A percentile compares a stretch with the other conserved stretches of the same genome.
These are phyloP conservation scores for Nakaseomyces bracarensis DNA, from an alignment of 1,139 yeast genomes.

Conservation along the genomic window DNA sequence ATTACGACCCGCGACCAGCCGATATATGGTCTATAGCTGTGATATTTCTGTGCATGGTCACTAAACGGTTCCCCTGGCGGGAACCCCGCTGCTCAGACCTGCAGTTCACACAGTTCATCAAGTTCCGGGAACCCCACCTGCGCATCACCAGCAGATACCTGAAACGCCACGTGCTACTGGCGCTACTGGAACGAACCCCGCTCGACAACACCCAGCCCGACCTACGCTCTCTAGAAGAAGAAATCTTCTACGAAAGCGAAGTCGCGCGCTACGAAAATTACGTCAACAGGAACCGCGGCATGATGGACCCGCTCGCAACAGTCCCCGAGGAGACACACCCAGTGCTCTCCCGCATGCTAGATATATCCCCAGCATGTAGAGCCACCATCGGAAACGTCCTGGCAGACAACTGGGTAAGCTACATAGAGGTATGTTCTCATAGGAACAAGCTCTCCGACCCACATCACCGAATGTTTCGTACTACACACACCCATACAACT, in stretches of 20 bases:
- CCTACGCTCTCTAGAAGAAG: slow-evolving; percentile 27
- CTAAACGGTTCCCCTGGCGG: slow-evolving; percentile 92
- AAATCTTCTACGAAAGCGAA: slow-evolving; percentile 26
- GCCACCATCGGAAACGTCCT: slow-evolving; percentile 66
- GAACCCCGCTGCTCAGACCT: slow-evolving; percentile 77
- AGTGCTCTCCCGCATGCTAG: slow-evolving; percentile 57
- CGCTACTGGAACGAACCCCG: slow-evolving; percentile 34
- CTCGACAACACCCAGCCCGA: slow-evolving; percentile 16
- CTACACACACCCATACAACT: slow-evolving; percentile 1
- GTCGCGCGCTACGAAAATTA: slow-evolving; percentile 6
- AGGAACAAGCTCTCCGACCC: slow-evolving; percentile 2
- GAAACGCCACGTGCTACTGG: not conserved
- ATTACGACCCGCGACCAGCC: slow-evolving; percentile 83
- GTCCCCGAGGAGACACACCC: slow-evolving; percentile 53
- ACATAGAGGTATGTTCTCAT: slow-evolving; percentile 48
- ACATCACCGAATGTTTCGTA: slow-evolving; percentile 2
- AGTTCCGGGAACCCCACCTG: slow-evolving; percentile 1
- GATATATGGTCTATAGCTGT: slow-evolving; percentile 93
- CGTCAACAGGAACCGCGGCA: slow-evolving; percentile 49
- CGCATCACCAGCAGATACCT: slow-evolving; percentile 1
- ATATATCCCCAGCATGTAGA: slow-evolving; percentile 66
- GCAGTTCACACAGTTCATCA: slow-evolving; percentile 41
- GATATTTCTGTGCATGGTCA: slow-evolving; percentile 85
- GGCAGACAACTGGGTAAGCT: slow-evolving; percentile 56
- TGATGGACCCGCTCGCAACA: slow-evolving; percentile 31